These are phyloP conservation scores for Davidsoniella australis DNA, from an alignment of 2,329 filamentous ascomycete species.

Conservation along the genomic window DNA sequence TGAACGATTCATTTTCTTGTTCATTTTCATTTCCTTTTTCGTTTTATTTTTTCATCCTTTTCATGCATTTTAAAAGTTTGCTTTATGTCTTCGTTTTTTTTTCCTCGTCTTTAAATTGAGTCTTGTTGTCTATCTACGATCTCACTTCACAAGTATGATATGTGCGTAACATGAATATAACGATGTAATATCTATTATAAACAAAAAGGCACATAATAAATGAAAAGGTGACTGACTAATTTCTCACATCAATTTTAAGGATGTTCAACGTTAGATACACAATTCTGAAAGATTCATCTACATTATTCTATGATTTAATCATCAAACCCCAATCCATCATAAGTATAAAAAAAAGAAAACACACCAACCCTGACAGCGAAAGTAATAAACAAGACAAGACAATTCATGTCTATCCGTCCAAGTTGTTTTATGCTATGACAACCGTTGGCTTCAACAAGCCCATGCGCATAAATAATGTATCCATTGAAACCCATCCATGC, in stretches of 20 bases:
- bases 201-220: no score
- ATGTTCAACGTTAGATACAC: background rate
- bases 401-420: background rate
- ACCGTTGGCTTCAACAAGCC: slow-evolving; percentile 26
- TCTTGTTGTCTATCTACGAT: no score
- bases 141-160: no score
- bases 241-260: background rate
- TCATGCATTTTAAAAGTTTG: no score
- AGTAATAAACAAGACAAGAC: background rate
- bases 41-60: no score
- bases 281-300: background rate
- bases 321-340: background rate
- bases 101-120: no score
- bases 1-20: no score
- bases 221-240: no score
- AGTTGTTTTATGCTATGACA: background rate
- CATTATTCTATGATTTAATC: slow-evolving; percentile 1
- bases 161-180: no score
- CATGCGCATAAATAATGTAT: slow-evolving; percentile 59
- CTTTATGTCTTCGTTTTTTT: no score
- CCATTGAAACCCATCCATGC: slow-evolving; percentile 86
- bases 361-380: background rate
- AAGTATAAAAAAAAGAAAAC: background rate
- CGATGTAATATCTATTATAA: no score
- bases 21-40: no score